A percentile compares a stretch with the other conserved stretches of the same genome.
phyloP scores from a whole-genome alignment of 768 basidiomycete species.

The Candolleomyces aberdarensis region DNA sequence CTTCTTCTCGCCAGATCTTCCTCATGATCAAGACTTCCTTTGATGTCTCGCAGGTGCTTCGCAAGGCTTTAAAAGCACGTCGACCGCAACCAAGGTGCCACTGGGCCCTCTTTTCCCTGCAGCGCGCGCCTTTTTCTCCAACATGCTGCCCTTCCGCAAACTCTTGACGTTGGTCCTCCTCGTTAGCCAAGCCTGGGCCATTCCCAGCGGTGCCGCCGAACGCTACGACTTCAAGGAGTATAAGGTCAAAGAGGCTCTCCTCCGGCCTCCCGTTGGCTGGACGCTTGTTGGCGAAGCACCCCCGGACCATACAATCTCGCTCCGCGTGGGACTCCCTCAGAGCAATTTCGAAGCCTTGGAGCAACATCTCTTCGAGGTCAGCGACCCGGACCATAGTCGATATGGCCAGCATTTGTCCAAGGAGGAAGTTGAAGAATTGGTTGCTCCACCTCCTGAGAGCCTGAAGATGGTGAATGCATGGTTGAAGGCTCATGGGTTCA shows the following conservation, averaged over 20 bases:
- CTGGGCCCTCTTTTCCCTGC: not conserved
- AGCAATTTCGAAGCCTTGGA: conserved; percentile 49
- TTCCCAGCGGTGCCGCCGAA: conserved; percentile 15
- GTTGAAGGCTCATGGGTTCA: conserved; percentile 55
- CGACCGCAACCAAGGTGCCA: not conserved
- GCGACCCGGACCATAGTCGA: conserved; percentile 50
- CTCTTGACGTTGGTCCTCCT: not conserved
- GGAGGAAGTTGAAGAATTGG: conserved; percentile 59
- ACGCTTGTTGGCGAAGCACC: conserved; percentile 32
- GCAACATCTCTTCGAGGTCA: conserved; percentile 53
- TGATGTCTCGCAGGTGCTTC: not conserved
- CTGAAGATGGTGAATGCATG: conserved; percentile 56
- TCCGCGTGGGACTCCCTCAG: conserved; percentile 59
- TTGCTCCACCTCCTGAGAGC: conserved; percentile 55
- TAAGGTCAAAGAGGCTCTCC: conserved; percentile 47
- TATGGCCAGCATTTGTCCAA: conserved; percentile 61
- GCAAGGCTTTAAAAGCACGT: not conserved
- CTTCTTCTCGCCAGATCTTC: not conserved
- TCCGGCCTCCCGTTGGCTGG: conserved; percentile 40
- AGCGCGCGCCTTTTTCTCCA: conserved; percentile 2
- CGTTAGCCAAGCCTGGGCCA: conserved; percentile 11
- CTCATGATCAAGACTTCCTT: not conserved
- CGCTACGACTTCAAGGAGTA: conserved; percentile 8
- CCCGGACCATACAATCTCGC: conserved; percentile 42
- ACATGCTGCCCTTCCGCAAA: not conserved